phyloP scores from a whole-genome alignment of 805 yeast species.

The Scheffersomyces coipomensis region DNA sequence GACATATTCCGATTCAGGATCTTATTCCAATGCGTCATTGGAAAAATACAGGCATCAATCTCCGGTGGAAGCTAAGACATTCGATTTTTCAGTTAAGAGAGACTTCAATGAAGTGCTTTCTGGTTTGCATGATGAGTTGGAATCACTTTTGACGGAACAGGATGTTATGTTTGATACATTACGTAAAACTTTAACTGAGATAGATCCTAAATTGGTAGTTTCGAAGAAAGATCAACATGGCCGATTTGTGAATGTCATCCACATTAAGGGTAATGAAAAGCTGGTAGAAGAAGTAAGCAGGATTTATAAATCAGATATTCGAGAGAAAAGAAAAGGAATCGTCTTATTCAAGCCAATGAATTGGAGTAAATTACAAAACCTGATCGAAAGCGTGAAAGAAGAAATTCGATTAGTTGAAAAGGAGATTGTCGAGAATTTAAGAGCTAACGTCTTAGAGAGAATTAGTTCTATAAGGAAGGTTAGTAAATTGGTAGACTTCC shows the following conservation, averaged over 20 bases:
- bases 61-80: constrained; percentile 7
- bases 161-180: constrained; percentile 16
- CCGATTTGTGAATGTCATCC: constrained; percentile 41
- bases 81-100: constrained; percentile 31
- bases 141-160: constrained; percentile 24
- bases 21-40: constrained; percentile 15
- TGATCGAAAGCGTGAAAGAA: constrained; percentile 43
- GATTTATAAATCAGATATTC: constrained; percentile 19
- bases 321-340: constrained; percentile 38
- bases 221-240: constrained; percentile 27
- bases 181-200: constrained; percentile 12
- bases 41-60: constrained; percentile 17
- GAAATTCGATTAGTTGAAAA: constrained; percentile 57
- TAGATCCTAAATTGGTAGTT: constrained; percentile 31
- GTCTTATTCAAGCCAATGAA: constrained; percentile 45
- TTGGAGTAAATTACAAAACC: constrained; percentile 56
- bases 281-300: constrained; percentile 18
- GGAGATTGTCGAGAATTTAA: constrained; percentile 48
- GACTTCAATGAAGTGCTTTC: constrained; percentile 29
- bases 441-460: constrained; percentile 41
- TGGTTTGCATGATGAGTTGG: constrained; percentile 31
- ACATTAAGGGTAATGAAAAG: constrained; percentile 42
- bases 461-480: constrained; percentile 49
- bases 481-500: constrained; percentile 53
- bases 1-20: constrained; percentile 10